Evolutionary conservation across 345 rosid genomes (phyloP).

Genomic region (Jatropha curcas): DNA sequence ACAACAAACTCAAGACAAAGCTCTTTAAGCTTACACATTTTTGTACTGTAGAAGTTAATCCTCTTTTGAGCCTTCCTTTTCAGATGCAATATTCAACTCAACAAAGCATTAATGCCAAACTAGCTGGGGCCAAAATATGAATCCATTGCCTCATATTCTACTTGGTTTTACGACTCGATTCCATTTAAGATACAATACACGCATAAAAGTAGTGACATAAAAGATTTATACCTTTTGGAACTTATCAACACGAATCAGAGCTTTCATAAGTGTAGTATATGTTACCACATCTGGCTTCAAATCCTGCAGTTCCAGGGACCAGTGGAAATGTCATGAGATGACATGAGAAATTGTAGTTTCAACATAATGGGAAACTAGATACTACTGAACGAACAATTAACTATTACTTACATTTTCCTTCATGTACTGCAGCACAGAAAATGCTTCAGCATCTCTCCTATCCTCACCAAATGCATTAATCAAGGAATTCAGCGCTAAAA

Average conservation of each 20-base stretch:
- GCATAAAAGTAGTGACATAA: neutral
- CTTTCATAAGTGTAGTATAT: slow-evolving; percentile 90
- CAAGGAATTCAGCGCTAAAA: slow-evolving; percentile 84
- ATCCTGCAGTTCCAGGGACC: slow-evolving; percentile 52
- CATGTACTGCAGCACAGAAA: slow-evolving; percentile 89
- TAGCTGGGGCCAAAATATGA: no score
- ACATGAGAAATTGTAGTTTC: slow-evolving; percentile 1
- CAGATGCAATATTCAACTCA: neutral
- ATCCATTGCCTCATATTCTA: no score
- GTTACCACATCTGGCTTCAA: slow-evolving; percentile 95
- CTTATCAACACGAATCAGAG: slow-evolving; percentile 86
- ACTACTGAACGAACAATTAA: neutral
- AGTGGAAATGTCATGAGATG: slow-evolving; percentile 25
- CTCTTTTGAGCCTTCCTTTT: neutral
- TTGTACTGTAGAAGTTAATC: neutral
- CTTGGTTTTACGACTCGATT: neutral
- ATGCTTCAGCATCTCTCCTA: slow-evolving; percentile 88
- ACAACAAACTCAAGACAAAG: neutral
- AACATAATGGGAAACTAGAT: neutral
- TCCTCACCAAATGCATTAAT: slow-evolving; percentile 97
- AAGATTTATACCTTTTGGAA: slow-evolving; percentile 58
- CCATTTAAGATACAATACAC: neutral
- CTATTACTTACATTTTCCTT: slow-evolving; percentile 68
- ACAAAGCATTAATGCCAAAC: neutral
- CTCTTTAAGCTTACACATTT: neutral